Percentiles rank a stretch among this genome's conserved stretches.
These are phyloP conservation scores for Trametes punicea DNA, from an alignment of 768 basidiomycete genomes.

Conservation along the genomic window DNA sequence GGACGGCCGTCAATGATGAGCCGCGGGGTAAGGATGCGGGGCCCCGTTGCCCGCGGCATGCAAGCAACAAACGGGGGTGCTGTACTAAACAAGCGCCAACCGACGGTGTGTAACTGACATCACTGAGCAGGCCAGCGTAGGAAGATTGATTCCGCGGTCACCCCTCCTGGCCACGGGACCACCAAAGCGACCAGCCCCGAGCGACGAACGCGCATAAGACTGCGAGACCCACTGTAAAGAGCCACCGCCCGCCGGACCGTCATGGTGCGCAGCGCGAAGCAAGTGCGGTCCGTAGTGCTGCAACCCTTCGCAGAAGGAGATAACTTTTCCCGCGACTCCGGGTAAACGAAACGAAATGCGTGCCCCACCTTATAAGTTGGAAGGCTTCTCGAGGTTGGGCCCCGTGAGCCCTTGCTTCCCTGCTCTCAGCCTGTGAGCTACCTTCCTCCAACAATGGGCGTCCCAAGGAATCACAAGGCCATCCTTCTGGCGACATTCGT, in stretches of 20 bases:
- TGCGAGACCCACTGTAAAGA: background rate
- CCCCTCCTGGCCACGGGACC: constrained; percentile 7
- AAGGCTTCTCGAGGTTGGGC: constrained; percentile 3
- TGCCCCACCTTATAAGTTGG: constrained; percentile 4
- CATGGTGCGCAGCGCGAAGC: constrained; percentile 4
- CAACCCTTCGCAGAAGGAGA: background rate
- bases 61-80: background rate
- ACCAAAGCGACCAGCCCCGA: background rate
- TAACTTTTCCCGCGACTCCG: constrained; percentile 10
- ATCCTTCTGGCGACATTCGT: constrained; percentile 66
- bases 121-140: background rate
- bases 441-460: constrained; percentile 32
- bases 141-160: constrained; percentile 11
- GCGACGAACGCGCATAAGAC: background rate
- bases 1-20: background rate
- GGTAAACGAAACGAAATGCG: background rate
- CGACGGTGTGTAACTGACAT: constrained; percentile 3
- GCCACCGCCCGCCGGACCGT: constrained; percentile 10
- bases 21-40: constrained; percentile 1
- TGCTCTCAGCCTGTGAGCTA: background rate
- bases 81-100: constrained; percentile 3
- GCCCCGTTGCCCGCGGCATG: background rate
- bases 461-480: constrained; percentile 61
- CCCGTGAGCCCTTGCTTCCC: constrained; percentile 17
- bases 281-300: constrained; percentile 1